Percentiles rank a stretch among this genome's conserved stretches.
Conservation (phyloP, 495 filamentous ascomycete species). For the Bacidia gigantensis region DNA sequence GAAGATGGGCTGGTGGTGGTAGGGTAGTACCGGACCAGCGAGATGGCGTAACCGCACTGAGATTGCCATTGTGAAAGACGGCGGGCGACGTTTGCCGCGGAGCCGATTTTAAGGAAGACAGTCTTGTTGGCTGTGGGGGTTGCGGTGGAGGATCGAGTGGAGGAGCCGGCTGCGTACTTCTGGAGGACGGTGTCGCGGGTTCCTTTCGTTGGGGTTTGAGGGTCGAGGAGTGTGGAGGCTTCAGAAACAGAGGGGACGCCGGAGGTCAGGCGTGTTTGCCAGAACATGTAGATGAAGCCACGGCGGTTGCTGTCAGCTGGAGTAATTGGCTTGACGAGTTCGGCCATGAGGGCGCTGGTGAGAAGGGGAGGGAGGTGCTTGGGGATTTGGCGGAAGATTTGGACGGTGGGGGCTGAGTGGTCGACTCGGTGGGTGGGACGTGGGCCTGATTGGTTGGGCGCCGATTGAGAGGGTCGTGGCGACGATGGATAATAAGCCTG, state of each 20-base stretch:
- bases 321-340: constrained; percentile 74
- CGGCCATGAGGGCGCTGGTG: constrained; percentile 50
- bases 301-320: constrained; percentile 49
- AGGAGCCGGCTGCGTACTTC: constrained; percentile 30
- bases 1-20: constrained; percentile 47
- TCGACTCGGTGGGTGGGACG: constrained; percentile 18
- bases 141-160: neutral
- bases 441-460: neutral
- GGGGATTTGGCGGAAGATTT: constrained; percentile 55
- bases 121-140: constrained; percentile 31
- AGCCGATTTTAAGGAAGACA: constrained; percentile 83
- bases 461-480: constrained; percentile 5
- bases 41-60: constrained; percentile 80
- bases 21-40: constrained; percentile 83
- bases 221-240: constrained; percentile 41
- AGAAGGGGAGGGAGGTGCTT: constrained; percentile 45
- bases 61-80: constrained; percentile 83
- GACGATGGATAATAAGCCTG: constrained; percentile 2
- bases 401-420: constrained; percentile 28
- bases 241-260: constrained; percentile 38
- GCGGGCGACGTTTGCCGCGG: constrained; percentile 79
- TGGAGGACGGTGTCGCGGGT: constrained; percentile 50
- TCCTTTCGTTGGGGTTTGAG: constrained; percentile 35
- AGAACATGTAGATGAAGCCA: constrained; percentile 98
- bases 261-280: constrained; percentile 41